Evolutionary conservation across 2,329 filamentous ascomycete genomes (phyloP).

Genomic region (Fusarium odoratissimum): DNA sequence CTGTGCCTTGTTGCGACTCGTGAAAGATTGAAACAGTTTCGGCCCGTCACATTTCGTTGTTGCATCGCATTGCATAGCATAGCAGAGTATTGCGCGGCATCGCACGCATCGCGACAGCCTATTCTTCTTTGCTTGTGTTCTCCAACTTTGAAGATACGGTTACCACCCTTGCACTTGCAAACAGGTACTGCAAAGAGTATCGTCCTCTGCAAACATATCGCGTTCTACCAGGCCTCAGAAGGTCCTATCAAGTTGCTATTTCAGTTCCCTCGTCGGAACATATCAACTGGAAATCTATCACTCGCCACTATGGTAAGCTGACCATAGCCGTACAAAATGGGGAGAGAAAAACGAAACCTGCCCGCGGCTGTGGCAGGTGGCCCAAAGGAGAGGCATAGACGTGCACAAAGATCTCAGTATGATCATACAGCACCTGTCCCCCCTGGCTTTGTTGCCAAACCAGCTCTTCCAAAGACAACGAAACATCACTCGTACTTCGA

Average conservation of each 20-base stretch:
- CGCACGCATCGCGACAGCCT: conserved; percentile 8
- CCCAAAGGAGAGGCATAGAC: conserved; percentile 52
- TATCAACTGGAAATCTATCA: conserved; percentile 30
- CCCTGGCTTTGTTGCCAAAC: conserved; percentile 53
- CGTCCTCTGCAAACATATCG: conserved; percentile 15
- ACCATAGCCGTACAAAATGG: conserved; percentile 49
- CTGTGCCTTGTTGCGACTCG: conserved; percentile 39
- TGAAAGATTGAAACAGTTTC: conserved; percentile 36
- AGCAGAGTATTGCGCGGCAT: conserved; percentile 10
- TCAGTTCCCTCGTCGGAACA: conserved; percentile 23
- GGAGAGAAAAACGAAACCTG: conserved; percentile 51
- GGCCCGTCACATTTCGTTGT: conserved; percentile 37
- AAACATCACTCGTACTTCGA: conserved; percentile 74
- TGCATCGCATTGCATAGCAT: conserved; percentile 26
- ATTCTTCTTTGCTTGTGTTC: conserved; percentile 13
- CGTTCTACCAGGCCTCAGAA: conserved; percentile 32
- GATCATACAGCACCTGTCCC: conserved; percentile 51
- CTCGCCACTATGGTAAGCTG: conserved; percentile 46
- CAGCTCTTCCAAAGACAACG: conserved; percentile 54
- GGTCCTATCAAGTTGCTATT: conserved; percentile 33
- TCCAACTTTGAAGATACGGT: conserved; percentile 8
- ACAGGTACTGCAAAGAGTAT: conserved; percentile 23
- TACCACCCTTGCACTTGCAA: conserved; percentile 15
- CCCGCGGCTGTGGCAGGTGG: conserved; percentile 47
- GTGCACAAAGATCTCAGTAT: conserved; percentile 48